These are phyloP conservation scores for Lodderomyces orthopsilosis DNA, from an alignment of 1,139 yeast species.

Conservation along the genomic window DNA sequence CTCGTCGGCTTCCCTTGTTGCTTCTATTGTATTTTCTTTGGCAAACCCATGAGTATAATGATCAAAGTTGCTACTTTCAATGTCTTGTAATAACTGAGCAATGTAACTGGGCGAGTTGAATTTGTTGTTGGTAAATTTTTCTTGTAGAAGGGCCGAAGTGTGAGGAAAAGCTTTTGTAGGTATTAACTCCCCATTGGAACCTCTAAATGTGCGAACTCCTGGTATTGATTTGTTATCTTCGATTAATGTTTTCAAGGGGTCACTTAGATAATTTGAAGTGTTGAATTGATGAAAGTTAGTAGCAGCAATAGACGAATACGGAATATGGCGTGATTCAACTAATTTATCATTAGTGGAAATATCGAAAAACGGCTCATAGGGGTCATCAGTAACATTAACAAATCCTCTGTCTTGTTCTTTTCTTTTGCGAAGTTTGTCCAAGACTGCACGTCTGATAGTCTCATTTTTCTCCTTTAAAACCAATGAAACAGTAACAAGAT, in stretches of 20 bases:
- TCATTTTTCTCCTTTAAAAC: slow-evolving; percentile 74
- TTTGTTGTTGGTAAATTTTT: slow-evolving; percentile 25
- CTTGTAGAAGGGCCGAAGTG: slow-evolving; percentile 34
- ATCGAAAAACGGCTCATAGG: slow-evolving; percentile 83
- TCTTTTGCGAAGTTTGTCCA: slow-evolving; percentile 75
- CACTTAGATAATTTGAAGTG: slow-evolving; percentile 53
- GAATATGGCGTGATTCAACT: slow-evolving; percentile 62
- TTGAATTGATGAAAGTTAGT: slow-evolving; percentile 71
- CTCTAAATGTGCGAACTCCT: slow-evolving; percentile 45
- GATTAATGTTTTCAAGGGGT: slow-evolving; percentile 36
- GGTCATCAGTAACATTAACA: slow-evolving; percentile 85
- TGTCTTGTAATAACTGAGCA: slow-evolving; percentile 42
- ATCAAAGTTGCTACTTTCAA: slow-evolving; percentile 45
- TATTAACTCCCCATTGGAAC: slow-evolving; percentile 43
- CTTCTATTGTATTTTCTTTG: slow-evolving; percentile 11
- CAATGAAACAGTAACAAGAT: slow-evolving; percentile 76
- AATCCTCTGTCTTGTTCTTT: slow-evolving; percentile 68
- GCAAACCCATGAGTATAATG: slow-evolving; percentile 44
- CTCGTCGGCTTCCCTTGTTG: slow-evolving; percentile 20
- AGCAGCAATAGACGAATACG: slow-evolving; percentile 75
- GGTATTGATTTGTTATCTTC: slow-evolving; percentile 44
- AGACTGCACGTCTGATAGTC: slow-evolving; percentile 76
- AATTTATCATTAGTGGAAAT: slow-evolving; percentile 51
- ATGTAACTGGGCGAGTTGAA: slow-evolving; percentile 32
- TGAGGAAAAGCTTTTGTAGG: slow-evolving; percentile 46